Base-by-base conservation (phyloP, 2,329 filamentous ascomycete species). In the Calonectria fujianensis region DNA sequence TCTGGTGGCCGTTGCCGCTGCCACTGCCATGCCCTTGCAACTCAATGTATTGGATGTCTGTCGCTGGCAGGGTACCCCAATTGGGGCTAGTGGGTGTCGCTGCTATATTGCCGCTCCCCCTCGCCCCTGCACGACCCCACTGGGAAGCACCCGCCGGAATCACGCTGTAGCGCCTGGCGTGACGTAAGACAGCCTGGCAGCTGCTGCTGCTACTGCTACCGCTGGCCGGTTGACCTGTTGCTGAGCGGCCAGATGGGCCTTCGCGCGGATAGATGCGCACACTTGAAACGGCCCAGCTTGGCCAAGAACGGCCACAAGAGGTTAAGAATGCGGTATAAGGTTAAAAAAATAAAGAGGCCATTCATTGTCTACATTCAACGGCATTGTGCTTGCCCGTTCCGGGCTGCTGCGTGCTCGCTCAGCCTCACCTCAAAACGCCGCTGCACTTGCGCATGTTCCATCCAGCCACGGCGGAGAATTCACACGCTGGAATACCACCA, bases 11-110 rank as follows among this genome's bases (percentile, higher is more conserved):
- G 45, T 48, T 35, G 31, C 37, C 39, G n/a, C 57, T 27, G n/a
- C 57, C 39, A 27, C 9, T 37, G 57, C 37, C 57, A 63, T 24
- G 57, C 57, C 57, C 57, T 41, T 41, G 57, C 57, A 29, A 41
- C 20, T 39, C 57, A 41, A 63, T 63, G 57, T 63, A 63, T 63
- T 63, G 57, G 57, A 63, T 63, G 57, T 63, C 57, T 63, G 57
- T 63, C 57, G 57, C 57, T 7, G 37, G 57, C 57, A 63, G 57
- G 57, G 57, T 35, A 20, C 27, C 57, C 57, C 24, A 41, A 63
- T 63, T 24, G 57, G 57, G 57, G 37, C 57, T 63, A 37, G 57
- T 18, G 14, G 37, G 16, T 16, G 57, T 63, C 37, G 57, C 57
- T 37, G 57, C 57, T 63, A 63, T 63, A 63, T 63, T 63, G 45